These are phyloP conservation scores for Heterobasidion annosum DNA, from an alignment of 1,284 basidiomycete species.

Conservation along the genomic window DNA sequence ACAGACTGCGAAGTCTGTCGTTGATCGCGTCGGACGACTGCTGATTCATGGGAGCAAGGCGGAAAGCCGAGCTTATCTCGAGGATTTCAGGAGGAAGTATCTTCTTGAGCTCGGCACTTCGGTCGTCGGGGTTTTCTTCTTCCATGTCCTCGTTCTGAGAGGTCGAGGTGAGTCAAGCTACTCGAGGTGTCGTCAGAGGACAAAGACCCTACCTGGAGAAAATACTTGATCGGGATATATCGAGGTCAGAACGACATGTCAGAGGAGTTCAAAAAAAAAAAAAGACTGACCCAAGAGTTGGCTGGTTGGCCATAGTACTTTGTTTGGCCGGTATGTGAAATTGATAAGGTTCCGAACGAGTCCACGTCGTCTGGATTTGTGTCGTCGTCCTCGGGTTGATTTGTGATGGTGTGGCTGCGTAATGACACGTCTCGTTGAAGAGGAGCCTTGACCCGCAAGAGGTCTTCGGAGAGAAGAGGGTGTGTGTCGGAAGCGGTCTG, in stretches of 20 bases:
- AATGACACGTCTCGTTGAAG: slow-evolving; percentile 49
- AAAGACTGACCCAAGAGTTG: slow-evolving; percentile 58
- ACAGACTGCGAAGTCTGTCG: slow-evolving; percentile 45
- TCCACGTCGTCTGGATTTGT: slow-evolving; percentile 59
- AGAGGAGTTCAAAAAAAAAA: neutral
- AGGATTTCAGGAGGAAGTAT: slow-evolving; percentile 55
- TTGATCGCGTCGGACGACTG: slow-evolving; percentile 32
- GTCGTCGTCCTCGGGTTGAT: slow-evolving; percentile 32
- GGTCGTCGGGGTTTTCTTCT: slow-evolving; percentile 43
- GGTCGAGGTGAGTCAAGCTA: slow-evolving; percentile 4
- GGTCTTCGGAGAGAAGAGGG: slow-evolving; percentile 58
- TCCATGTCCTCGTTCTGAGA: slow-evolving; percentile 49
- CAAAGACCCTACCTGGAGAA: slow-evolving; percentile 45
- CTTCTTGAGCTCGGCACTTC: slow-evolving; percentile 37
- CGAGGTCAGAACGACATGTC: slow-evolving; percentile 1
- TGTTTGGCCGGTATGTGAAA: slow-evolving; percentile 56
- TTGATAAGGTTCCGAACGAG: slow-evolving; percentile 68
- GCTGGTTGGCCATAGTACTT: slow-evolving; percentile 70
- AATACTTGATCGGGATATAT: slow-evolving; percentile 39
- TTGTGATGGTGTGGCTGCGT: slow-evolving; percentile 7
- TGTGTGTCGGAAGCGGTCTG: slow-evolving; percentile 54
- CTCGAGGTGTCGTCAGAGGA: slow-evolving; percentile 1
- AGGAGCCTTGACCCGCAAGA: slow-evolving; percentile 63
- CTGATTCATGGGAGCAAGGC: slow-evolving; percentile 42
- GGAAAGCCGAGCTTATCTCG: slow-evolving; percentile 52